phyloP scores from a whole-genome alignment of 2,329 filamentous ascomycete species.

The Ascochyta koolunga region DNA sequence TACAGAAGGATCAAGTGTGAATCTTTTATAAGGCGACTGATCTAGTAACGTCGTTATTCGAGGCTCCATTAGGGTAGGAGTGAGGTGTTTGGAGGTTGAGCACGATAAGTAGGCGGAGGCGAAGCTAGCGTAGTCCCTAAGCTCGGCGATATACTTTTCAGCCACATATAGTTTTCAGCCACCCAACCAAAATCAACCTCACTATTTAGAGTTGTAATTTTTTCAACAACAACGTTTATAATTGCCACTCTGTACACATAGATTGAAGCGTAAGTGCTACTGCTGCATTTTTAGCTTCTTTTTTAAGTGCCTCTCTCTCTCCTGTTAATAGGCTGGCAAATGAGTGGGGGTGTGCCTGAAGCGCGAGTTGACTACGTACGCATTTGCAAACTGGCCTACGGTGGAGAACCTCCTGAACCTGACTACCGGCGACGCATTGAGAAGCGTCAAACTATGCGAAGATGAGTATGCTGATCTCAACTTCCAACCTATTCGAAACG shows the following conservation, averaged over 20 bases:
- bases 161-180: too few species aligned
- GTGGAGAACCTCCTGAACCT: conserved; percentile 49
- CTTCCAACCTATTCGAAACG: background rate
- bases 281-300: too few species aligned
- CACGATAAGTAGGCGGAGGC: background rate
- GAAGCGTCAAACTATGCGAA: conserved; percentile 47
- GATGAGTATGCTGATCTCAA: conserved; percentile 19
- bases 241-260: too few species aligned
- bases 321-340: too few species aligned
- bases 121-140: conserved; percentile 4
- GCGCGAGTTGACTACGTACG: conserved; percentile 42
- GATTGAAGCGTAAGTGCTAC: too few species aligned
- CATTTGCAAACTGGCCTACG: conserved; percentile 16
- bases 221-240: too few species aligned
- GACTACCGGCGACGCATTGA: conserved; percentile 58
- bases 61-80: conserved; percentile 28
- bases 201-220: too few species aligned
- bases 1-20: conserved; percentile 20
- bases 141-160: too few species aligned
- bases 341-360: too few species aligned
- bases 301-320: too few species aligned
- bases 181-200: too few species aligned
- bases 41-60: conserved; percentile 37
- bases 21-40: conserved; percentile 23
- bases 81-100: background rate